Evolutionary conservation across 257 asterid genomes (phyloP), one percentile per base, ranked within the genome.

Genomic region (Penstemon barbatus): DNA sequence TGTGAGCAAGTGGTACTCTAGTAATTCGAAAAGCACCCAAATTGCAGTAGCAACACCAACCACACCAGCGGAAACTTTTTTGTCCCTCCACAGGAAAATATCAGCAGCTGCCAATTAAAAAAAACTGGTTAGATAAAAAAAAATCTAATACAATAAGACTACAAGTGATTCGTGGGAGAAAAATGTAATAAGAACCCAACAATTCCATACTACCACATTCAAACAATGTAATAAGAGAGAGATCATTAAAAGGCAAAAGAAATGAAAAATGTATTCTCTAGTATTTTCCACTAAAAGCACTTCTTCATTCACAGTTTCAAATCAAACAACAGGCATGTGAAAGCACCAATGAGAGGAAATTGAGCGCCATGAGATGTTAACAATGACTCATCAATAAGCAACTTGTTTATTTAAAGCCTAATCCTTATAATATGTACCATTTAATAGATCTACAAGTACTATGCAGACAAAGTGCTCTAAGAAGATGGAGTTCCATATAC

Each of bases 1-100:
- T 3, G 98, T 77, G 38, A 92, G 92, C 77, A 92, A 74, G 74
- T 92, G 96, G 72, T 92, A 92, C 61, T 92, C 91, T 60, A 89
- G 83, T 89, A 92, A 81, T 77, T 92, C 98, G 73, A 89, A 92
- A 51, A 92, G 86, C 83, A 92, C 92, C 96, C 96, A 92, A 72
- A 89, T 73, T 63, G 88, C 84, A 56, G 97, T 92, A 36, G 85
- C 96, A 72, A 92, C 68, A 70, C 96, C 96, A 51, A 92, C 83
- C 63, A 92, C 96, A 33, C 91, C 81, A 67, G 83, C 91, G 13
- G 98, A 67, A 70, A 86, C 53, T 74, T 89, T 92, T 87, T 87
- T 87, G 85, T 92, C 91, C 83, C 86, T 86, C 98, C 98, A 92
- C n/a, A 92, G 81, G 80, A 85, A 89, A 75, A 92, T 75, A 70